Evolutionary conservation across 2,329 filamentous ascomycete species (phyloP), one percentile per base, ranked within the genome.

Genomic region (Aureobasidium musti): DNA sequence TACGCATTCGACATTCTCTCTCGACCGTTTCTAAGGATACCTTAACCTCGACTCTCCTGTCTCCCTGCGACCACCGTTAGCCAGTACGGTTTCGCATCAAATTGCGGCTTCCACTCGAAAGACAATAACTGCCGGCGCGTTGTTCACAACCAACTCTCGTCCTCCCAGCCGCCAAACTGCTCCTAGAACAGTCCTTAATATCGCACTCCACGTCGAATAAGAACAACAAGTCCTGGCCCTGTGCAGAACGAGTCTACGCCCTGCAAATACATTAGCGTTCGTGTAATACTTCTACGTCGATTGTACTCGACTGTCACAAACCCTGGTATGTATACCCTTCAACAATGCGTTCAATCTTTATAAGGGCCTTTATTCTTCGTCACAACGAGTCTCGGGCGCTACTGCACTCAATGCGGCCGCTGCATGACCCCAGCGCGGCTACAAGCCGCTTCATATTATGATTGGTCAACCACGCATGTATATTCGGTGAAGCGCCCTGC

Each of bases 401-500:
- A 63, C 60, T 63, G 60, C 47, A 52, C 60, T 52, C 49, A 64
- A 64, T 64, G 61, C 61, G 49, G 49, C 49, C 8, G 37, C 61
- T 64, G 61, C 61, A 64, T 64, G 37, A 54, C 37, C 61, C 49
- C 61, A 53, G 61, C 47, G 61, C 61, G 61, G 61, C 61, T 56
- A 65, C 50, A 65, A 11, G 45, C 53, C 53, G 64, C 43, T 26
- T 39, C 11, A 11, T 52, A 21, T 39, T 33, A 35, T 57, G 64
- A 66, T 60, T 57, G 53, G 45, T 26, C 41, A 39, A 50, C 3
- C 7, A 50, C 43, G 14, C 64, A 54, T 64, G 49, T 64, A 49
- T 37, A 45, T 64, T 54, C 52, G 35, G 49, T 64, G 63, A 65
- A 57, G 63, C 63, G 63, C 63, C 63, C 30, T 45, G 64, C 64